Evolutionary conservation across 805 yeast species (phyloP).

Genomic region (Saturnispora sanitii): DNA sequence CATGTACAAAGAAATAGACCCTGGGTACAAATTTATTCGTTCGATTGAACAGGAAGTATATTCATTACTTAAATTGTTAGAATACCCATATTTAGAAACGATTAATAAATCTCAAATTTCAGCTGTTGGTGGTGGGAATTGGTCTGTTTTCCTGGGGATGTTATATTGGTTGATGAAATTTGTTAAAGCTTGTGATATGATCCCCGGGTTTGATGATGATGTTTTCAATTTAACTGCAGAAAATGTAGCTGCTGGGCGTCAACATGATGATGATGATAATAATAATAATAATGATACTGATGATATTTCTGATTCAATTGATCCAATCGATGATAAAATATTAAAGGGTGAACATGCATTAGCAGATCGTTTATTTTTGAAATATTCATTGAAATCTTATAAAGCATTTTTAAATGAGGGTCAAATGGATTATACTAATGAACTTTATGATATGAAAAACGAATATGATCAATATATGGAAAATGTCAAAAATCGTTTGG

Average conservation of each 20-base stretch:
- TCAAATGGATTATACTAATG: conserved; percentile 51
- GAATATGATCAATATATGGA: conserved; percentile 45
- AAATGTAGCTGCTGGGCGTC: conserved; percentile 8
- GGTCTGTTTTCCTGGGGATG: conserved; percentile 80
- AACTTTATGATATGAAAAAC: conserved; percentile 42
- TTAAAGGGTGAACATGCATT: conserved; percentile 21
- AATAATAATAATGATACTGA: conserved; percentile 17
- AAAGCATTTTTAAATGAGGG: conserved; percentile 48
- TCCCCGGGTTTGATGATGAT: conserved; percentile 29
- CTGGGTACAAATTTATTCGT: conserved; percentile 59
- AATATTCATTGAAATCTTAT: conserved; percentile 59
- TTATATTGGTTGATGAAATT: conserved; percentile 67
- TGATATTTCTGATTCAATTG: conserved; percentile 19
- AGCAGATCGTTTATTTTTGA: conserved; percentile 24
- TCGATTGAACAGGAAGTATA: conserved; percentile 71
- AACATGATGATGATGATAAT: background rate
- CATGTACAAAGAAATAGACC: conserved; percentile 68
- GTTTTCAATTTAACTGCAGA: conserved; percentile 23
- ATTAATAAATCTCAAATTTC: conserved; percentile 78
- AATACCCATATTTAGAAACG: conserved; percentile 72
- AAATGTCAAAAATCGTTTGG: conserved; percentile 39
- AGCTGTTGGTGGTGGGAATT: conserved; percentile 84
- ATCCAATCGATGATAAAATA: no score
- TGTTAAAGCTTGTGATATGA: conserved; percentile 37
- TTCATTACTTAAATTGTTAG: conserved; percentile 49